Conservation (phyloP, 257 asterid species). For the Nyctanthes arbortristis region DNA sequence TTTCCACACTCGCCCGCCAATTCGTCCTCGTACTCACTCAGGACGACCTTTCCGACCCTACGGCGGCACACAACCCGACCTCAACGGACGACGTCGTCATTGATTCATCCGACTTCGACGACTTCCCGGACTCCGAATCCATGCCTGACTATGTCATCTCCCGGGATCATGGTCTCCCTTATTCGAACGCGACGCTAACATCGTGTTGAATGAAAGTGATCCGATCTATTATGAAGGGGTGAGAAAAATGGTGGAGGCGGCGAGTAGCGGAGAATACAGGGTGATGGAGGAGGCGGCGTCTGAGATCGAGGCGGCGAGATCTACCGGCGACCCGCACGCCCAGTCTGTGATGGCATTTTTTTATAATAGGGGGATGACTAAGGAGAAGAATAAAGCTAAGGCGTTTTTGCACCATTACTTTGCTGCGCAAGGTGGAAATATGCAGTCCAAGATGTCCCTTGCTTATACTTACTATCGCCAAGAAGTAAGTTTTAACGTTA, state of each 20-base stretch:
- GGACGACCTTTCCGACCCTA: conserved; percentile 71
- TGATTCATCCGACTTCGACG: conserved; percentile 90
- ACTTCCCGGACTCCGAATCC: conserved; percentile 69
- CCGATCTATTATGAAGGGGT: conserved; percentile 60
- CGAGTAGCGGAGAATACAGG: conserved; percentile 65
- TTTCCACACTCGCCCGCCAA: conserved; percentile 60
- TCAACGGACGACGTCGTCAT: too few relatives aligned
- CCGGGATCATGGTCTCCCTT: conserved; percentile 97
- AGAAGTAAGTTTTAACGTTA: conserved; percentile 65
- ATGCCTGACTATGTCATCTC: conserved; percentile 70
- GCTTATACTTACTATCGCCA: conserved; percentile 87
- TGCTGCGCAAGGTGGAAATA: conserved; percentile 87
- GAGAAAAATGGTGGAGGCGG: conserved; percentile 68
- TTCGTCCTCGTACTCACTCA: conserved; percentile 75
- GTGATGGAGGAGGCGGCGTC: conserved; percentile 72
- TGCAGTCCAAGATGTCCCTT: conserved; percentile 91
- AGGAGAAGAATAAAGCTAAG: conserved; percentile 70
- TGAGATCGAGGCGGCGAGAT: conserved; percentile 66
- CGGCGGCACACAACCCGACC: conserved; percentile 33
- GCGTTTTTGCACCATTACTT: conserved; percentile 70
- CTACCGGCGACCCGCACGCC: conserved; percentile 69
- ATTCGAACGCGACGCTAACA: conserved; percentile 61
- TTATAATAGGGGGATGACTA: conserved; percentile 75
- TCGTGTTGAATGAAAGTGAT: conserved; percentile 34
- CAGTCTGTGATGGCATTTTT: conserved; percentile 83